phyloP scores from a whole-genome alignment of 306 rosid genomes.

The Lagenaria siceraria region DNA sequence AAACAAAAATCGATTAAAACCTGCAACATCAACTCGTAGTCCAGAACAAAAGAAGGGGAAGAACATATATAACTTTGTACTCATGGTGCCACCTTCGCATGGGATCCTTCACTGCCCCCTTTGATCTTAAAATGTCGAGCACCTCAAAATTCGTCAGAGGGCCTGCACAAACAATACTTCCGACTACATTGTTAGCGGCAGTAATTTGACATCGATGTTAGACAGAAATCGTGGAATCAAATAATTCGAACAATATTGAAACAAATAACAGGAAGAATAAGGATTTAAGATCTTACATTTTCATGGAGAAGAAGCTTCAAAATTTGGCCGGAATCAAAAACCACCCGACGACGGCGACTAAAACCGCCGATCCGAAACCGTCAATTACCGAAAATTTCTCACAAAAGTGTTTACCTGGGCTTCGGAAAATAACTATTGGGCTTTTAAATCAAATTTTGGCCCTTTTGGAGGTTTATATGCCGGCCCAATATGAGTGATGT shows the following conservation, averaged over 20 bases:
- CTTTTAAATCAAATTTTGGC: not conserved
- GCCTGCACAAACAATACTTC: conserved; percentile 17
- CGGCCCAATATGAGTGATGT: not conserved
- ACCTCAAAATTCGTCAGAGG: conserved; percentile 65
- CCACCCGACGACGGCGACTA: not conserved
- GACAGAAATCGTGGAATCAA: not conserved
- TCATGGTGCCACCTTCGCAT: conserved; percentile 44
- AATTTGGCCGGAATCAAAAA: not conserved
- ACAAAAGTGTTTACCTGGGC: not conserved
- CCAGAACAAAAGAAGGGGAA: not conserved
- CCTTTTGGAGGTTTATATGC: not conserved
- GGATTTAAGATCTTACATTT: not conserved
- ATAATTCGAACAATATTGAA: not conserved
- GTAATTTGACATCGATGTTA: not conserved
- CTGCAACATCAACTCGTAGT: not conserved
- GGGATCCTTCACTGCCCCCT: conserved; percentile 60
- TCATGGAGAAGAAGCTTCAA: not conserved
- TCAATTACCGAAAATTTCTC: not conserved
- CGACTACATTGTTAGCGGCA: not conserved
- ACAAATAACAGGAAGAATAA: not conserved
- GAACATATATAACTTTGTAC: conserved; percentile 37
- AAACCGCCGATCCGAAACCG: not conserved
- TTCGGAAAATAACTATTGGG: not conserved
- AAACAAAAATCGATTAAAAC: not conserved
- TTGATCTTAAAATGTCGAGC: conserved; percentile 50